A percentile compares a stretch with the other conserved stretches of the same genome.
These are phyloP conservation scores for Juglanconis oblonga DNA, from an alignment of 2,329 filamentous ascomycete genomes.

Conservation along the genomic window DNA sequence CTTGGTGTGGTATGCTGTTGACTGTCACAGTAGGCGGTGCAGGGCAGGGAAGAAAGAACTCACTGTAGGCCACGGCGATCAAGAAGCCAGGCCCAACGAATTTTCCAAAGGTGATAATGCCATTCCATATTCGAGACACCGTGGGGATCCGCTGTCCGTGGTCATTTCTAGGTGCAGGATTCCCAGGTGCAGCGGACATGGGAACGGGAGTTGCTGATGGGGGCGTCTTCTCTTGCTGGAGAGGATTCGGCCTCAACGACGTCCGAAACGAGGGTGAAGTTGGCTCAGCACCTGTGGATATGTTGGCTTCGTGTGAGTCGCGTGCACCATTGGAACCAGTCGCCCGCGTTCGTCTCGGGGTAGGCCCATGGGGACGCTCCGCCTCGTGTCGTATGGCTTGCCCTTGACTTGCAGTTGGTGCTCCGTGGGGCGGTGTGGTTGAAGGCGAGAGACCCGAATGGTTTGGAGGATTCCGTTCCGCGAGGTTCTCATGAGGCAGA, in stretches of 20 bases:
- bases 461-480: not conserved
- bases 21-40: not conserved
- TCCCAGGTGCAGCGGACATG: not conserved
- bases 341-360: not conserved
- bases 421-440: not conserved
- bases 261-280: not conserved
- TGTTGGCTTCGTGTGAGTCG: not conserved
- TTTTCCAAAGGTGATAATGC: slow-evolving; percentile 45
- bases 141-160: slow-evolving; percentile 6
- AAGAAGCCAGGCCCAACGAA: slow-evolving; percentile 70
- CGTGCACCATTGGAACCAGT: not conserved
- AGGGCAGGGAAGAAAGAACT: slow-evolving; percentile 20
- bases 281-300: not conserved
- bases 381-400: not conserved
- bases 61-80: slow-evolving; percentile 57
- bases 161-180: not conserved
- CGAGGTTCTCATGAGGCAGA: not conserved
- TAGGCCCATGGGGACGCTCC: not conserved
- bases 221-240: not conserved
- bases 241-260: not conserved
- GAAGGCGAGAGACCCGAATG: no score
- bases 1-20: not conserved
- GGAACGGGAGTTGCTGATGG: not conserved
- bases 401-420: no score
- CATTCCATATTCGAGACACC: slow-evolving; percentile 20